Conservation (phyloP, 176 grass and related monocot species). For the Lolium rigidum region DNA sequence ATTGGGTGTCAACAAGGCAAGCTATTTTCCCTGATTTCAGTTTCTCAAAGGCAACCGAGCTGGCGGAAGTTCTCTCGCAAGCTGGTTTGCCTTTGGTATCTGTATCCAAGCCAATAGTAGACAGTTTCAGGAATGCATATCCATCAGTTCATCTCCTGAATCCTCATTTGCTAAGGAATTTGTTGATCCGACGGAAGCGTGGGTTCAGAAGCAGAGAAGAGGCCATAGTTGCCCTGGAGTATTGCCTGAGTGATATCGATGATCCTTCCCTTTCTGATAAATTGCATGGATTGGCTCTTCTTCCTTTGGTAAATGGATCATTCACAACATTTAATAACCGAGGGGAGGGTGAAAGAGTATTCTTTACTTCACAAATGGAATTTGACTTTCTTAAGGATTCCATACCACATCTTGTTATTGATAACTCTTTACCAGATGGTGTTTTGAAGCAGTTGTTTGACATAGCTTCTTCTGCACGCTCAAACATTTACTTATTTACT, state of each 20-base stretch:
- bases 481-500: slow-evolving; percentile 77
- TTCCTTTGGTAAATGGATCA: slow-evolving; percentile 94
- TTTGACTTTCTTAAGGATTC: slow-evolving; percentile 81
- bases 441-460: slow-evolving; percentile 78
- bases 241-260: slow-evolving; percentile 85
- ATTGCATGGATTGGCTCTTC: slow-evolving; percentile 81
- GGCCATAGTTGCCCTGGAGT: slow-evolving; percentile 79
- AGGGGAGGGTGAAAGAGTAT: slow-evolving; percentile 88
- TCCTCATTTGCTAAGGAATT: slow-evolving; percentile 83
- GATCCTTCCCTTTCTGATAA: slow-evolving; percentile 63
- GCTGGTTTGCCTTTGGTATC: slow-evolving; percentile 85
- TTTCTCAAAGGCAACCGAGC: slow-evolving; percentile 75
- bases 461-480: slow-evolving; percentile 71
- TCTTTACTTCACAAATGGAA: slow-evolving; percentile 75
- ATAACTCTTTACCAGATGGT: slow-evolving; percentile 72
- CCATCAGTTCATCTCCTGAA: slow-evolving; percentile 85
- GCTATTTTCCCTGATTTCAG: slow-evolving; percentile 93
- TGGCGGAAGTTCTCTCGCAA: slow-evolving; percentile 81
- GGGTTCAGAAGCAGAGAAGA: slow-evolving; percentile 81
- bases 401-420: slow-evolving; percentile 87
- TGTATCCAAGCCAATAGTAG: slow-evolving; percentile 80
- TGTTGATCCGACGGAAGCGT: slow-evolving; percentile 84
- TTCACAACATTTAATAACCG: slow-evolving; percentile 70
- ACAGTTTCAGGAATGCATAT: slow-evolving; percentile 75
- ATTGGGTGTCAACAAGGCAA: slow-evolving; percentile 92